These are phyloP conservation scores for Colletotrichum brevisporum DNA, from an alignment of 2,329 filamentous ascomycete species.

Conservation along the genomic window DNA sequence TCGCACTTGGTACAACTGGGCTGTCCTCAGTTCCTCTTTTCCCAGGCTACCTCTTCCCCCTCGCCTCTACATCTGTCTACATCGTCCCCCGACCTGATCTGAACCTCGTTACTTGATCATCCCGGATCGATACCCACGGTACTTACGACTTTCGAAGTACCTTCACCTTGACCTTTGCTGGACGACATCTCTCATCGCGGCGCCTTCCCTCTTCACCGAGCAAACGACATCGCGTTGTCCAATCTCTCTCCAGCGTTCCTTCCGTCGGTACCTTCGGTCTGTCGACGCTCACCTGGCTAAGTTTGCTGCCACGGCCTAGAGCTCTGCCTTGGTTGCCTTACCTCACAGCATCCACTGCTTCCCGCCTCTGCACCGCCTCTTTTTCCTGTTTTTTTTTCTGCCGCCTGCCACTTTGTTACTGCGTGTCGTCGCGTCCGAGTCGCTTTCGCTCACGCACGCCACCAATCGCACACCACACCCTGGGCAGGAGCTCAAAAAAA, in stretches of 20 bases:
- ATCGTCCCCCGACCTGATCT: background rate
- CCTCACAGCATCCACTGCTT: constrained; percentile 17
- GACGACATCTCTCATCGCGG: no score
- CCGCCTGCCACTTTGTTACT: background rate
- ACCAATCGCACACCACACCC: constrained; percentile 1
- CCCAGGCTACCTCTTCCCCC: background rate
- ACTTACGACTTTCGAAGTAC: background rate
- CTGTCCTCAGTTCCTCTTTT: no score
- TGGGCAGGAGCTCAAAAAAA: constrained; percentile 19
- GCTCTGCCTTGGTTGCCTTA: constrained; percentile 10
- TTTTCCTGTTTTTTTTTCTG: constrained; percentile 4
- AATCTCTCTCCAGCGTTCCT: constrained; percentile 2
- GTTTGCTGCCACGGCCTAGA: background rate
- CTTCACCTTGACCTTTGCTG: no score
- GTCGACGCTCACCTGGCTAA: background rate
- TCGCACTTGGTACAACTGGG: no score
- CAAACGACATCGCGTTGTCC: background rate
- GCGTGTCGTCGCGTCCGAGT: constrained; percentile 17
- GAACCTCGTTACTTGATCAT: background rate
- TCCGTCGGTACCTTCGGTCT: constrained; percentile 1
- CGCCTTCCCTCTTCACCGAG: background rate
- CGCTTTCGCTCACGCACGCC: constrained; percentile 26
- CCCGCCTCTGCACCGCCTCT: constrained; percentile 26
- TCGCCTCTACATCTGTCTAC: constrained; percentile 26
- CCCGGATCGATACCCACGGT: background rate